These are phyloP conservation scores for Thoreauomyces humboldtii DNA, from an alignment of 192 early-diverging fungal genomes.

Conservation along the genomic window DNA sequence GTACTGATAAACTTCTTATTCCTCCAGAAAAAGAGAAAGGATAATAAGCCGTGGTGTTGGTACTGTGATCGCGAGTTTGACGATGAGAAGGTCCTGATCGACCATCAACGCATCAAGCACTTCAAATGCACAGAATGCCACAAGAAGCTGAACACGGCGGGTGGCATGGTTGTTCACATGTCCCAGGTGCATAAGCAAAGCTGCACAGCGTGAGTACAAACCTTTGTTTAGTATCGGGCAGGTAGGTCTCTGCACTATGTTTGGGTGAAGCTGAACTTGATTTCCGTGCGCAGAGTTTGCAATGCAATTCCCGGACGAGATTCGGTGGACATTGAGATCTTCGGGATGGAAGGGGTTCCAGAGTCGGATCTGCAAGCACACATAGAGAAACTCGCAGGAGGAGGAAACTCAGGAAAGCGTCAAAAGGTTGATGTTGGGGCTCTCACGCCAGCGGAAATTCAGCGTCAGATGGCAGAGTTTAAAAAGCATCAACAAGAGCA, in stretches of 20 bases:
- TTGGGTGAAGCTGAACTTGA: too few relatives aligned
- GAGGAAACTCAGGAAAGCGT: conserved; percentile 3
- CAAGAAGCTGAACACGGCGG: conserved; percentile 84
- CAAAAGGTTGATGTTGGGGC: conserved; percentile 23
- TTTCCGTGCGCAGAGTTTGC: conserved; percentile 60
- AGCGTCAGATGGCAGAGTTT: conserved; percentile 43
- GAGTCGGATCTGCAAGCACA: conserved; percentile 73
- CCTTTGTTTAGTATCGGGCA: too few relatives aligned
- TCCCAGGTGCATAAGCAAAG: conserved; percentile 92
- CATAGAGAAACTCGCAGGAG: conserved; percentile 38
- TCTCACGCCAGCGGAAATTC: conserved; percentile 27
- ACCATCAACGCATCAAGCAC: conserved; percentile 92
- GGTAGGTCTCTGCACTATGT: too few relatives aligned
- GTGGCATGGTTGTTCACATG: conserved; percentile 87
- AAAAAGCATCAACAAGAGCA: conserved; percentile 35
- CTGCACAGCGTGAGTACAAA: conserved; percentile 57
- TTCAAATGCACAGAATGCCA: conserved; percentile 86
- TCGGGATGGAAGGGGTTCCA: conserved; percentile 92
- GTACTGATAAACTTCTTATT: not conserved
- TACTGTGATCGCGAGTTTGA: conserved; percentile 97
- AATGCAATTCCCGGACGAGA: conserved; percentile 86
- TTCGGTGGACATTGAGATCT: conserved; percentile 85
- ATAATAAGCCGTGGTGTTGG: conserved; percentile 58
- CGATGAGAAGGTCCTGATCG: conserved; percentile 88
- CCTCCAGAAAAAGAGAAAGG: conserved; percentile 49